Evolutionary conservation across 331 rosid species (phyloP).

Genomic region (Malus hybrid): DNA sequence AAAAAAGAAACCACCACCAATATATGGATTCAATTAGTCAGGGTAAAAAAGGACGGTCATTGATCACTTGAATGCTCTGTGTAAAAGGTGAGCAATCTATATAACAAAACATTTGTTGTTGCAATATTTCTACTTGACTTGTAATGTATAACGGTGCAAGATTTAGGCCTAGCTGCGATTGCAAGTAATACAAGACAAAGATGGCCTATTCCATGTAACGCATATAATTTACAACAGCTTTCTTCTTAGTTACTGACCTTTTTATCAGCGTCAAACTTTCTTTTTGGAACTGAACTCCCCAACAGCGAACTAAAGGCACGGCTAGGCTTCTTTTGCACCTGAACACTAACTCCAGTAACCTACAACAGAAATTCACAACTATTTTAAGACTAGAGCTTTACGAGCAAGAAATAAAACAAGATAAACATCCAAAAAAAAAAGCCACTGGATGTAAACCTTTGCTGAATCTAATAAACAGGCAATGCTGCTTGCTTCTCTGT

Average conservation of each 20-base stretch:
- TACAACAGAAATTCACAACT: conserved; percentile 21
- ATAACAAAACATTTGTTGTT: background rate
- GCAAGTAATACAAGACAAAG: background rate
- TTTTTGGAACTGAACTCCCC: conserved; percentile 39
- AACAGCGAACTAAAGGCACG: conserved; percentile 45
- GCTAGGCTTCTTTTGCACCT: conserved; percentile 44
- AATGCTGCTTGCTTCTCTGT: conserved; percentile 16
- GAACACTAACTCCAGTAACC: conserved; percentile 52
- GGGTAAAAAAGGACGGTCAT: background rate
- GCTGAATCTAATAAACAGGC: conserved; percentile 12
- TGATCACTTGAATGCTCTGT: background rate
- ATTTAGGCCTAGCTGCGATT: background rate
- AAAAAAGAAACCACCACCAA: background rate
- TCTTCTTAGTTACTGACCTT: conserved; percentile 29
- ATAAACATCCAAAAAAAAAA: background rate
- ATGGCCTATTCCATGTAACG: background rate
- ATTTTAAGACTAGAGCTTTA: conserved; percentile 19
- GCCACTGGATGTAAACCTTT: conserved; percentile 24
- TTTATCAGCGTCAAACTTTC: conserved; percentile 31
- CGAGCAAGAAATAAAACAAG: conserved; percentile 7
- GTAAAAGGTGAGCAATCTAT: background rate
- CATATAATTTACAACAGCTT: background rate
- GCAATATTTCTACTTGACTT: background rate
- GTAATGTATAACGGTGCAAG: background rate
- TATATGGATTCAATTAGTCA: background rate